Conservation (phyloP, 345 rosid species). For the Heritiera littoralis region DNA sequence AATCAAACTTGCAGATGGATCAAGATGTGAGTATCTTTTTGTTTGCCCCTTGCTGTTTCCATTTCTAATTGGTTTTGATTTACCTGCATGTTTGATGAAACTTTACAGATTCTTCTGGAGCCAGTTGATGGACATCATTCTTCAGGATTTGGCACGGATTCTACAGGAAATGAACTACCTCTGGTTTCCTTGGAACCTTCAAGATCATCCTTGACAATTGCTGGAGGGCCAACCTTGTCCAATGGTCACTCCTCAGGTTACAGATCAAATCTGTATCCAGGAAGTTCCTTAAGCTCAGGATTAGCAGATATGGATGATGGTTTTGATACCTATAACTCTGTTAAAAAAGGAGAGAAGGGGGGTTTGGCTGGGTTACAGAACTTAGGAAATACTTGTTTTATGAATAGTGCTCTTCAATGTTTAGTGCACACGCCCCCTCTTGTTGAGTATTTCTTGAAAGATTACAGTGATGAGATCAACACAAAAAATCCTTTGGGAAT, state of each 20-base stretch:
- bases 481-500: constrained; percentile 81
- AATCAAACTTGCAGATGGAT: constrained; percentile 69
- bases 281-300: constrained; percentile 44
- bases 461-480: constrained; percentile 79
- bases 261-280: constrained; percentile 40
- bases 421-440: constrained; percentile 82
- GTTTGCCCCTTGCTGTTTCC: background rate
- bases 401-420: constrained; percentile 95
- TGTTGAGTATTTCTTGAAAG: constrained; percentile 81
- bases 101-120: constrained; percentile 79
- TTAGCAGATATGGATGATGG: constrained; percentile 41
- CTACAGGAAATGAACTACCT: constrained; percentile 71
- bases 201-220: constrained; percentile 60
- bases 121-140: constrained; percentile 43
- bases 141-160: constrained; percentile 52
- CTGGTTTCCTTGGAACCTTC: constrained; percentile 70
- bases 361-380: constrained; percentile 94
- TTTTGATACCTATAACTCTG: constrained; percentile 40
- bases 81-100: constrained; percentile 19
- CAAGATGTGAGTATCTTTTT: constrained; percentile 59
- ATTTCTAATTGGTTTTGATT: background rate
- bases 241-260: constrained; percentile 64
- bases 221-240: constrained; percentile 77
- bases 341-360: constrained; percentile 55
- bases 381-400: constrained; percentile 95